These are phyloP conservation scores for Mortierella sp. DNA, from an alignment of 371 early-diverging fungal genomes.

Conservation along the genomic window DNA sequence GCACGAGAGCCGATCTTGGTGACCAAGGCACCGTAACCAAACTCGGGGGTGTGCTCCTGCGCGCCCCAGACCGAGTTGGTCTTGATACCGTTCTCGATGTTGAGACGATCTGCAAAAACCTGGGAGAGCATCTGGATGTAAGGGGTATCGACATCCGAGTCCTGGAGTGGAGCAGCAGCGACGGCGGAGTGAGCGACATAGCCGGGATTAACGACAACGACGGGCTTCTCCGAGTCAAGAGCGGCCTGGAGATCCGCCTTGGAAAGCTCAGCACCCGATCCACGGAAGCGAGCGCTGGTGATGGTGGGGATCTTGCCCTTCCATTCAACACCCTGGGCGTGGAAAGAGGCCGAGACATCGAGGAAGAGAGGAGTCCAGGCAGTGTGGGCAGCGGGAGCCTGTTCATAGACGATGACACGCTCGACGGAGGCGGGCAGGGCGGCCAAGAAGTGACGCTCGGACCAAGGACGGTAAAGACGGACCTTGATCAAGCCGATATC, in stretches of 20 bases:
- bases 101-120: slow-evolving; percentile 79
- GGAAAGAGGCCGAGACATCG: slow-evolving; percentile 76
- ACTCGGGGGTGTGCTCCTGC: slow-evolving; percentile 80
- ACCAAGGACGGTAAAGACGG: slow-evolving; percentile 73
- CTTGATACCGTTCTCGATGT: slow-evolving; percentile 78
- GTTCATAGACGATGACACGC: slow-evolving; percentile 76
- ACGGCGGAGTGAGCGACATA: slow-evolving; percentile 33
- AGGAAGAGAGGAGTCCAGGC: slow-evolving; percentile 84
- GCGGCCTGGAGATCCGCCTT: slow-evolving; percentile 59
- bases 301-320: slow-evolving; percentile 53
- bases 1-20: slow-evolving; percentile 76
- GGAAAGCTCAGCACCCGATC: slow-evolving; percentile 55
- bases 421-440: slow-evolving; percentile 67
- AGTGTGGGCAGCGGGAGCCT: slow-evolving; percentile 66
- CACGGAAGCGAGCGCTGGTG: slow-evolving; percentile 66
- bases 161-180: slow-evolving; percentile 20
- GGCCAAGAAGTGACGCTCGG: slow-evolving; percentile 62
- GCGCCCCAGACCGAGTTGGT: slow-evolving; percentile 64
- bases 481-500: slow-evolving; percentile 72
- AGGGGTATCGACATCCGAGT: slow-evolving; percentile 67
- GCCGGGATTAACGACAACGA: slow-evolving; percentile 54
- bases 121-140: slow-evolving; percentile 85
- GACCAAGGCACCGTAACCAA: slow-evolving; percentile 83
- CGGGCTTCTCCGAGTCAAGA: slow-evolving; percentile 44
- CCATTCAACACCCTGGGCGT: slow-evolving; percentile 56